Evolutionary conservation across 192 early-diverging fungal species (phyloP).

Genomic region (Coemansia sp.): DNA sequence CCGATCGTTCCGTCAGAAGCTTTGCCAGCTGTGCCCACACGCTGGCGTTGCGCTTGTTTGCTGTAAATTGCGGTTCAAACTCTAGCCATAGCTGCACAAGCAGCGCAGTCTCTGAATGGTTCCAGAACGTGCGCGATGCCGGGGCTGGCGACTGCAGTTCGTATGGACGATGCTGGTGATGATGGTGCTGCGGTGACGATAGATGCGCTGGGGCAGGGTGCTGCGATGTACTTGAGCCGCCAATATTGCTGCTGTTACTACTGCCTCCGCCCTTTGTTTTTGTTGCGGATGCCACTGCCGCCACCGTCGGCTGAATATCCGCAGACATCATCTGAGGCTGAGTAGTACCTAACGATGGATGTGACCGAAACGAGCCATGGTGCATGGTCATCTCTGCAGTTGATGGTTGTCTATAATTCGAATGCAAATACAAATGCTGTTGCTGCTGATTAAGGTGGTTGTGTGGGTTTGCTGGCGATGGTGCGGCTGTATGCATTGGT

Average conservation of each 20-base stretch:
- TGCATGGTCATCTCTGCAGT: not conserved
- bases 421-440: not conserved
- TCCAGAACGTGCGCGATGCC: conserved; percentile 52
- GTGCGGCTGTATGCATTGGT: conserved; percentile 3
- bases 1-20: conserved; percentile 44
- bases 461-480: conserved; percentile 5
- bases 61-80: conserved; percentile 48
- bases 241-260: not conserved
- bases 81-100: conserved; percentile 52
- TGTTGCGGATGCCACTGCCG: not conserved
- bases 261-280: not conserved
- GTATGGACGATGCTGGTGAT: conserved; percentile 34
- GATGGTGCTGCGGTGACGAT: conserved; percentile 3
- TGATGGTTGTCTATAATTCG: conserved; percentile 8
- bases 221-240: conserved; percentile 5
- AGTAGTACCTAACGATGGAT: not conserved
- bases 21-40: conserved; percentile 52
- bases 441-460: not conserved
- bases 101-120: conserved; percentile 48
- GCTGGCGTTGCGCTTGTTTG: conserved; percentile 54
- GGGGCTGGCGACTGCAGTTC: conserved; percentile 45
- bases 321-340: not conserved
- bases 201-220: conserved; percentile 7
- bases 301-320: no score
- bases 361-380: not conserved